Evolutionary conservation across 1,284 basidiomycete genomes (phyloP), one percentile per base, ranked within the genome.

Genomic region (Ceratobasidium sp.): DNA sequence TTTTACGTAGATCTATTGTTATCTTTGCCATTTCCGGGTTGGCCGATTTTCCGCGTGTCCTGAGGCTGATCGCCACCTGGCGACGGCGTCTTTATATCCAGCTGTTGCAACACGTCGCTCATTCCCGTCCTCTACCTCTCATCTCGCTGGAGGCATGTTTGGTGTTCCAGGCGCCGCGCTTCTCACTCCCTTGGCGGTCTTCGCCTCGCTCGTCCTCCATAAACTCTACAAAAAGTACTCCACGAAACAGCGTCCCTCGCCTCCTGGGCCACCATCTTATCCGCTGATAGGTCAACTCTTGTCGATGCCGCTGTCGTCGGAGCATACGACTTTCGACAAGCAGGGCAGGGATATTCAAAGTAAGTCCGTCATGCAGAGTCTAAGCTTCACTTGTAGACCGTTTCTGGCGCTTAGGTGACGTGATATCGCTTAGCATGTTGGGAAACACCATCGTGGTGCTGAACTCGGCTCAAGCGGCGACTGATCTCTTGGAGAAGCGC

Each of bases 401-500:
- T 22, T 43, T 24, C 19, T 24, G 11, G 9, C 8, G 29, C 19
- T 1, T 29, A 73, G 69, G 43, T n/a, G 69, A 73, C 41, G 34
- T 73, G 0, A 62, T 62, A 9, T 62, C 69, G 0, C 49, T 73
- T 9, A 61, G 54, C 41, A 59, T 73, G 46, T 31, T 64, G 2
- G 75, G 75, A 9, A 68, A 73, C 19, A 63, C 73, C 2, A 58
- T 72, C 27, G 63, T 77, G 46, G 71, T 76, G 19, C 51, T 77
- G 43, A 76, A 75, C 53, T 64, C 76, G 7, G 64, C 64, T 58
- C 56, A 74, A 59, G 64, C 75, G 6, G 71, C 75, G 14, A 46
- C 39, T 19, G 77, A 77, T 37, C 51, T 77, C 1, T 61, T 77
- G n/a, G 77, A 77, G 7, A 77, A 77, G 53, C 51, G 72, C 34